Evolutionary conservation across 352 stramenopile genomes (phyloP).

Genomic region (Pythium aquatile): DNA sequence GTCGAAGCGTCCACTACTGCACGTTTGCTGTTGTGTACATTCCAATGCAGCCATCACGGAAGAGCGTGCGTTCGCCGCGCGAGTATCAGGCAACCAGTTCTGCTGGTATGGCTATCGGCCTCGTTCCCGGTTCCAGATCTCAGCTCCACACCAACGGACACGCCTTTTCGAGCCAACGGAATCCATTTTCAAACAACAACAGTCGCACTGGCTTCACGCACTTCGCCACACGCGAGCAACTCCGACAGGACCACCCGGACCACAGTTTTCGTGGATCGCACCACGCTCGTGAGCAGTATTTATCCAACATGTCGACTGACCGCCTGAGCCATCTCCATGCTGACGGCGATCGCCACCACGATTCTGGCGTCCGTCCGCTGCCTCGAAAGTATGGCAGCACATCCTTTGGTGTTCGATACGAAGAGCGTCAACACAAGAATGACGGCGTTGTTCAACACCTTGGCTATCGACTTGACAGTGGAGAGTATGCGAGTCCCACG

Average conservation of each 20-base stretch:
- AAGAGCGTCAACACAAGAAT: neutral
- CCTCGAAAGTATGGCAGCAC: neutral
- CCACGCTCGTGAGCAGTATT: neutral
- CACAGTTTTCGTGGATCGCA: neutral
- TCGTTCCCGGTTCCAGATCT: no score
- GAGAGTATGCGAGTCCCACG: neutral
- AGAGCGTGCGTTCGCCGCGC: no score
- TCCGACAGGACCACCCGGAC: neutral
- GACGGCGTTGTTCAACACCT: neutral
- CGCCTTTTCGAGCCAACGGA: no score
- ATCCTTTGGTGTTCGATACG: neutral
- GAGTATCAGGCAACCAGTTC: no score
- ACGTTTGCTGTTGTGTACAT: no score
- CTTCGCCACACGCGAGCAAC: neutral
- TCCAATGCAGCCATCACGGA: neutral
- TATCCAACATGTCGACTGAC: neutral
- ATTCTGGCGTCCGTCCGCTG: neutral
- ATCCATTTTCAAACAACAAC: neutral
- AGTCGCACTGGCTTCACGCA: neutral
- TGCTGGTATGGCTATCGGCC: no score
- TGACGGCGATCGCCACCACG: no score
- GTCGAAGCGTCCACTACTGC: no score
- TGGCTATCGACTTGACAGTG: neutral
- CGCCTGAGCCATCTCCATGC: neutral
- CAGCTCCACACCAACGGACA: no score